These are phyloP conservation scores for Capsicum chinense DNA, from an alignment of 257 asterid species.

Conservation along the genomic window DNA sequence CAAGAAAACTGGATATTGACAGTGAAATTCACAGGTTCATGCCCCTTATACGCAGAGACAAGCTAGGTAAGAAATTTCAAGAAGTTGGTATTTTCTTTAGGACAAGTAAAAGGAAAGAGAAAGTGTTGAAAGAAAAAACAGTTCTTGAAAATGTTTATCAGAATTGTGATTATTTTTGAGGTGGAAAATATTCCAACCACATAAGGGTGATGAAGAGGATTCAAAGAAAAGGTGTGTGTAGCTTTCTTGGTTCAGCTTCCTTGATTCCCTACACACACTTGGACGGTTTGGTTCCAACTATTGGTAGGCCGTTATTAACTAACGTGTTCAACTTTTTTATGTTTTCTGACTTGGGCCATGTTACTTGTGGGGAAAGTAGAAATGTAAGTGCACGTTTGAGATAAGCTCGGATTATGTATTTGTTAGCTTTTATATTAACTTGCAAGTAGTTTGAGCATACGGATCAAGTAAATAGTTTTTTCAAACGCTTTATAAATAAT, in stretches of 20 bases:
- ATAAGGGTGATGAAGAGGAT: conserved; percentile 22
- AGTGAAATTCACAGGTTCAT: conserved; percentile 35
- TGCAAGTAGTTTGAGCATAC: too few relatives aligned
- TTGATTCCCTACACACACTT: conserved; percentile 2
- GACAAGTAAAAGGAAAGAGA: conserved; percentile 7
- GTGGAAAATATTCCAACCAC: conserved; percentile 52
- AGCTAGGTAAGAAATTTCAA: conserved; percentile 36
- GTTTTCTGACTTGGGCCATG: neutral
- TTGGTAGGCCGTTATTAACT: neutral
- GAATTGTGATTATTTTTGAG: conserved; percentile 56
- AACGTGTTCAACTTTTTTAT: conserved; percentile 21
- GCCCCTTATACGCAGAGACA: conserved; percentile 43
- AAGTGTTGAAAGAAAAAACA: neutral
- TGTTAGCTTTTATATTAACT: too few relatives aligned
- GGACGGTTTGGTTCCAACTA: conserved; percentile 17
- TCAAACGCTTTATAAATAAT: too few relatives aligned
- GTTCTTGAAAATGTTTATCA: conserved; percentile 35
- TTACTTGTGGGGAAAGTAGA: conserved; percentile 18
- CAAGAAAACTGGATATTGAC: conserved; percentile 47
- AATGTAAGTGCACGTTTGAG: too few relatives aligned
- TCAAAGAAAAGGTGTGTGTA: neutral
- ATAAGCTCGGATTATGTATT: too few relatives aligned
- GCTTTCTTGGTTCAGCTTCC: conserved; percentile 19
- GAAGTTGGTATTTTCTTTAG: conserved; percentile 15
- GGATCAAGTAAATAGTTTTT: too few relatives aligned